Evolutionary conservation across 768 basidiomycete species (phyloP).

Genomic region (Amanita rimosa): DNA sequence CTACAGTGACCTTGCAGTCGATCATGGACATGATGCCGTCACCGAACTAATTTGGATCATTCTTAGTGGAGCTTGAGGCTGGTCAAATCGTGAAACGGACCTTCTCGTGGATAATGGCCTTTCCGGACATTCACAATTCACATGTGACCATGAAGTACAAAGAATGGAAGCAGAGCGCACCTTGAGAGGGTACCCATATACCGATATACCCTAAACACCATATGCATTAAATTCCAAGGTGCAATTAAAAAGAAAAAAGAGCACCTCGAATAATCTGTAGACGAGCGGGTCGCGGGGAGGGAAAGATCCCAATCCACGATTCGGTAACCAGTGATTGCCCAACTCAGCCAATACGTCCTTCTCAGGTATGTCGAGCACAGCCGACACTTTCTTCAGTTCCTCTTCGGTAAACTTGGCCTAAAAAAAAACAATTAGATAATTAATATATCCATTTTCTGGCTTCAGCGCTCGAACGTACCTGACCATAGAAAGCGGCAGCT

Average conservation of each 20-base stretch:
- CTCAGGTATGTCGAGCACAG: slow-evolving; percentile 37
- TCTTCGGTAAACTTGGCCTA: slow-evolving; percentile 60
- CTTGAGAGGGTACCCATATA: slow-evolving; percentile 76
- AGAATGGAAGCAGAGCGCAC: slow-evolving; percentile 20
- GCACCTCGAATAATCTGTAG: slow-evolving; percentile 73
- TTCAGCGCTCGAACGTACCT: slow-evolving; percentile 35
- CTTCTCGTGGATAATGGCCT: slow-evolving; percentile 75
- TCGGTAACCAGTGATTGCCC: slow-evolving; percentile 65
- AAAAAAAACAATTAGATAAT: not conserved
- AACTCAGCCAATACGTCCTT: slow-evolving; percentile 29
- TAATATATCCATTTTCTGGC: not conserved
- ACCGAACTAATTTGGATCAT: slow-evolving; percentile 42
- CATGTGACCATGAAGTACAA: not conserved
- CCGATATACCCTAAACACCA: slow-evolving; percentile 43
- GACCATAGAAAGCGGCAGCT: slow-evolving; percentile 73
- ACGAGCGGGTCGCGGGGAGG: slow-evolving; percentile 73
- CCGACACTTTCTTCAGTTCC: slow-evolving; percentile 43
- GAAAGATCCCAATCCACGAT: slow-evolving; percentile 56
- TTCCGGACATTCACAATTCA: not conserved
- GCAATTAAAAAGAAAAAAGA: not conserved
- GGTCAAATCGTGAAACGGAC: slow-evolving; percentile 15
- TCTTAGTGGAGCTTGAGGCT: not conserved
- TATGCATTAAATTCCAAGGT: not conserved
- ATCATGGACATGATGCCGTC: slow-evolving; percentile 90
- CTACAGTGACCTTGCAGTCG: slow-evolving; percentile 61